phyloP scores from a whole-genome alignment of 2,329 filamentous ascomycete genomes.

The Colletotrichum lindemuthianum region DNA sequence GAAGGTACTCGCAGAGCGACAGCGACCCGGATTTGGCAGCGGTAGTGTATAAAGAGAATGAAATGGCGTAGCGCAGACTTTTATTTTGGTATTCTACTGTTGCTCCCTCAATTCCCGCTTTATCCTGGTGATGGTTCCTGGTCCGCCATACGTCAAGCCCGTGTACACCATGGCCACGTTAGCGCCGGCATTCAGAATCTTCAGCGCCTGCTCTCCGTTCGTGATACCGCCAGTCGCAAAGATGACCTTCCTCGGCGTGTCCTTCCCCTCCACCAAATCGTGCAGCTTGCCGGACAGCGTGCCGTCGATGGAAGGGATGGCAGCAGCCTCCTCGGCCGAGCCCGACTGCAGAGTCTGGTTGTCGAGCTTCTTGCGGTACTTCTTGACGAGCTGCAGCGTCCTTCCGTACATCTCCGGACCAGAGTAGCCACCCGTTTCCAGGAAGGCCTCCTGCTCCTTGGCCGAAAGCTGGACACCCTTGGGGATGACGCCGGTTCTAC shows the following conservation, averaged over 20 bases:
- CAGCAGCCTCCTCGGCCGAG: slow-evolving; percentile 44
- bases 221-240: slow-evolving; percentile 96
- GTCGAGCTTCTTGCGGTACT: slow-evolving; percentile 79
- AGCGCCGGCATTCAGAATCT: slow-evolving; percentile 87
- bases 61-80: slow-evolving; percentile 1
- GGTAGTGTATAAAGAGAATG: background rate
- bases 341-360: slow-evolving; percentile 52
- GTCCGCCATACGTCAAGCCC: slow-evolving; percentile 71
- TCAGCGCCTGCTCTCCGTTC: slow-evolving; percentile 83
- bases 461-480: slow-evolving; percentile 70
- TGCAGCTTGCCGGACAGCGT: slow-evolving; percentile 42
- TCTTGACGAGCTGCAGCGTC: slow-evolving; percentile 80
- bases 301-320: slow-evolving; percentile 42
- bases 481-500: slow-evolving; percentile 76
- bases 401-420: slow-evolving; percentile 88
- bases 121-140: slow-evolving; percentile 72
- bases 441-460: slow-evolving; percentile 74
- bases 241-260: slow-evolving; percentile 74
- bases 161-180: slow-evolving; percentile 95
- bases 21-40: background rate
- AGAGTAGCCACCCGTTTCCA: slow-evolving; percentile 88
- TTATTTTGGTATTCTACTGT: slow-evolving; percentile 41
- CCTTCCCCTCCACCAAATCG: slow-evolving; percentile 36
- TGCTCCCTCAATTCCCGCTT: slow-evolving; percentile 69
- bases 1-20: too few relatives aligned